These are phyloP conservation scores for Tylopilus sp. DNA, from an alignment of 1,284 basidiomycete species.

Conservation along the genomic window DNA sequence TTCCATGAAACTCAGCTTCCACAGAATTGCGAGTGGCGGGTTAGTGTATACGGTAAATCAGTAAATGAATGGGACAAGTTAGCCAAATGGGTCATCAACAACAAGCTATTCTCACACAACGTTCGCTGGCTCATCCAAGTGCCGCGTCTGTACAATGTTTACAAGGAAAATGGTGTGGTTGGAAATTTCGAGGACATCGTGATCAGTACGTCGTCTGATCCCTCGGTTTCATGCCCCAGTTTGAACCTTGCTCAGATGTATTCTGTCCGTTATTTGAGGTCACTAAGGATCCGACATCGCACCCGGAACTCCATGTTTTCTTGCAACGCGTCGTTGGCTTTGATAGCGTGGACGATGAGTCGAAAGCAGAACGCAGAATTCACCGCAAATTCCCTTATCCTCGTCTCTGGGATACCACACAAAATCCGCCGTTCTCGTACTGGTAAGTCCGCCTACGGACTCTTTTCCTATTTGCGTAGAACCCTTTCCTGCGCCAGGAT, in stretches of 20 bases:
- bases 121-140: slow-evolving; percentile 98
- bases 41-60: slow-evolving; percentile 89
- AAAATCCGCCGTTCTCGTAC: slow-evolving; percentile 94
- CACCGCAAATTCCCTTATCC: slow-evolving; percentile 97
- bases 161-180: slow-evolving; percentile 86
- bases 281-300: slow-evolving; percentile 84
- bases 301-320: slow-evolving; percentile 95
- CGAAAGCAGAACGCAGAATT: slow-evolving; percentile 87
- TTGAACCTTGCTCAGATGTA: slow-evolving; percentile 57
- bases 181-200: slow-evolving; percentile 91
- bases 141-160: slow-evolving; percentile 94
- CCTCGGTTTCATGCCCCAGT: background rate
- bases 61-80: slow-evolving; percentile 95
- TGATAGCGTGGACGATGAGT: slow-evolving; percentile 98
- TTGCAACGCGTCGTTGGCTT: slow-evolving; percentile 95
- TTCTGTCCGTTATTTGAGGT: slow-evolving; percentile 96
- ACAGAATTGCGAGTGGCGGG: slow-evolving; percentile 93
- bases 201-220: slow-evolving; percentile 55
- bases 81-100: slow-evolving; percentile 93
- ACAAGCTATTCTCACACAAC: slow-evolving; percentile 95
- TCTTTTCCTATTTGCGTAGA: background rate
- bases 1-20: slow-evolving; percentile 8
- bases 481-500: slow-evolving; percentile 51
- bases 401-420: slow-evolving; percentile 82
- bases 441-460: slow-evolving; percentile 52